Evolutionary conservation across 1,284 basidiomycete species (phyloP).

Genomic region (Exsudoporus floridanus): DNA sequence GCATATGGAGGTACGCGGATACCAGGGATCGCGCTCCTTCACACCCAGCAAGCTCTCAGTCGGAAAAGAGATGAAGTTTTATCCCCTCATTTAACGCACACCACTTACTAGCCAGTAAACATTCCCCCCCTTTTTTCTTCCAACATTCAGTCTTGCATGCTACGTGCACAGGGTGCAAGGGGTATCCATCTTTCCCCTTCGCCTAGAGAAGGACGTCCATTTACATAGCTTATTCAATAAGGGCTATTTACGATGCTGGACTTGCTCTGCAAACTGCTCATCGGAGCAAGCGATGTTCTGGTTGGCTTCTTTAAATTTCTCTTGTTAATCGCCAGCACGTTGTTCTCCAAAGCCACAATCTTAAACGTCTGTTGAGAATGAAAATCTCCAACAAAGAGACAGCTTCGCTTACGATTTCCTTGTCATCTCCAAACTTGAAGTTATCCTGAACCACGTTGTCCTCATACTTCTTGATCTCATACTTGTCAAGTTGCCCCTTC

Average conservation of each 20-base stretch:
- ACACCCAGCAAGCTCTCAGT: background rate
- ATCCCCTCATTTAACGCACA: slow-evolving; percentile 28
- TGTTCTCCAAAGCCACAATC: slow-evolving; percentile 93
- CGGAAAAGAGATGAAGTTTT: slow-evolving; percentile 22
- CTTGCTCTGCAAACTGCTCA: slow-evolving; percentile 44
- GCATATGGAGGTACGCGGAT: slow-evolving; percentile 70
- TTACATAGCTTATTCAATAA: slow-evolving; percentile 43
- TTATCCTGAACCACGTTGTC: slow-evolving; percentile 94
- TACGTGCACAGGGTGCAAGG: slow-evolving; percentile 7
- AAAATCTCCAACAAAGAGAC: background rate
- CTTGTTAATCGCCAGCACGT: slow-evolving; percentile 94
- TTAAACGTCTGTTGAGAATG: slow-evolving; percentile 31
- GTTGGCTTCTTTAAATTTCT: slow-evolving; percentile 85
- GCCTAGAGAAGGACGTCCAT: background rate
- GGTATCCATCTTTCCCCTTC: slow-evolving; percentile 14
- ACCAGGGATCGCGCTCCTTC: slow-evolving; percentile 46
- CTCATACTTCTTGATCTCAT: slow-evolving; percentile 96
- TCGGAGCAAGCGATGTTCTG: slow-evolving; percentile 69
- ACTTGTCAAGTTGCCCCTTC: slow-evolving; percentile 86
- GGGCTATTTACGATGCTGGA: slow-evolving; percentile 72
- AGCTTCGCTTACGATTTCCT: slow-evolving; percentile 74
- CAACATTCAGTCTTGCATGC: background rate
- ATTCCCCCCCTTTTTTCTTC: background rate
- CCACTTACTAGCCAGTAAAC: slow-evolving; percentile 8
- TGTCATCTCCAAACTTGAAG: slow-evolving; percentile 94